Evolutionary conservation across 2,329 filamentous ascomycete genomes (phyloP), one percentile per base, ranked within the genome.

Genomic region (Davidsoniella australis): DNA sequence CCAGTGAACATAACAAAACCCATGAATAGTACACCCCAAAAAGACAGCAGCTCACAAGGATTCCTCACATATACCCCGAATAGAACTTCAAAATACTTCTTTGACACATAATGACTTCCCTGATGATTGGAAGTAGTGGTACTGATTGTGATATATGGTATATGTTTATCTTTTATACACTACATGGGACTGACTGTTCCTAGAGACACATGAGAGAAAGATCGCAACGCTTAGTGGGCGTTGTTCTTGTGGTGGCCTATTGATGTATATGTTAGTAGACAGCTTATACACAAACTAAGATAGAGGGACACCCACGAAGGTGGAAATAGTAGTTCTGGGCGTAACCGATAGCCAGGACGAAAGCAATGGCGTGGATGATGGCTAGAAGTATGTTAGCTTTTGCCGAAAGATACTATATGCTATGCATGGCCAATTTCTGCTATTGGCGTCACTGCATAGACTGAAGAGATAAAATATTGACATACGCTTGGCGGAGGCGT

Each of bases 181-280:
- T 52, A 52, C 49, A 45, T 48, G 46, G 47, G 50, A 46, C 33
- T 40, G 26, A 40, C 45, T 38, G 38, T 47, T 20, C 42, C 47
- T 39, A 50, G 47, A 47, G 40, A 52, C 50, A 49, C 16, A 49
- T 33, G 18, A 47, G 33, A 48, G 37, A 41, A 38, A 47, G 14
- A 12, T 20, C 6, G 16, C 29, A 33, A 50, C 50, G 46, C 63
- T 72, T 93, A 98, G 76, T 98, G 91, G 61, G 86, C 85, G 69
- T 98, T 93, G 83, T 98, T 96, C 85, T 98, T 98, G 84, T 96
- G 89, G 79, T 98, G 89, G 62, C 91, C 91, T 98, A 24, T 24
- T 4, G 36, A 37, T 56, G 55, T 63, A 56, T 60, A 54, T 50
- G 47, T 55, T 51, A 55, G 52, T 16, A 48, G 37, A 16, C 14